Evolutionary conservation across 371 early-diverging fungal species (phyloP).

Genomic region (Mucor velutinosus): DNA sequence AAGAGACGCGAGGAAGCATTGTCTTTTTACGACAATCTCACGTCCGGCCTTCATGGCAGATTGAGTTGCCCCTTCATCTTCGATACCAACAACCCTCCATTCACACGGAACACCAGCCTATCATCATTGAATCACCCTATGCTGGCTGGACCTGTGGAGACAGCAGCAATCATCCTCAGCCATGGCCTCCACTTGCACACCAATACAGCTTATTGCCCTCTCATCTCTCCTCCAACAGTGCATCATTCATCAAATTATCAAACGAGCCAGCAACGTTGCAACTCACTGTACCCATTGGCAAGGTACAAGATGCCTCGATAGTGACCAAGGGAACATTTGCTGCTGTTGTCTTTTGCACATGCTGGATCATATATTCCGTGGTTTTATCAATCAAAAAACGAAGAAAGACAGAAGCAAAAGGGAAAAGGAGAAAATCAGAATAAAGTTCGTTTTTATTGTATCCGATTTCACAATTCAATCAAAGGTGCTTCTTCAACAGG

Average conservation of each 20-base stretch:
- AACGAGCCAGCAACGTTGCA: conserved; percentile 9
- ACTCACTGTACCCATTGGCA: conserved; percentile 44
- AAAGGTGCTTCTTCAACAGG: conserved; percentile 53
- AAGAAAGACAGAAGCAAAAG: conserved; percentile 47
- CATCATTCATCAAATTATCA: conserved; percentile 7
- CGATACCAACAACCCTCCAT: conserved; percentile 47
- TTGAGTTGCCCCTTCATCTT: conserved; percentile 49
- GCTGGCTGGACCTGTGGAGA: conserved; percentile 46
- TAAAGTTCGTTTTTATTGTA: conserved; percentile 13
- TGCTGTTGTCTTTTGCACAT: conserved; percentile 27
- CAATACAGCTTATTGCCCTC: conserved; percentile 6
- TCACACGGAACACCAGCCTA: conserved; percentile 20
- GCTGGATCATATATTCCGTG: conserved; percentile 36
- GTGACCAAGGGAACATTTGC: conserved; percentile 38
- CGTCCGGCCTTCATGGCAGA: background rate
- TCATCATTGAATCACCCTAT: conserved; percentile 30
- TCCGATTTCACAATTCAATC: conserved; percentile 51
- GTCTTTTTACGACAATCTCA: conserved; percentile 34
- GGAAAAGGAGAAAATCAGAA: conserved; percentile 52
- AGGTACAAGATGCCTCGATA: conserved; percentile 21
- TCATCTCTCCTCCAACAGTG: background rate
- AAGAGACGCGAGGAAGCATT: conserved; percentile 39
- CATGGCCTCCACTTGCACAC: conserved; percentile 15
- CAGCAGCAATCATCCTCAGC: background rate
- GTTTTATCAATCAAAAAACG: conserved; percentile 29